Base-by-base conservation (phyloP, 805 yeast genomes). In the Schwanniomyces vanrijiae region DNA sequence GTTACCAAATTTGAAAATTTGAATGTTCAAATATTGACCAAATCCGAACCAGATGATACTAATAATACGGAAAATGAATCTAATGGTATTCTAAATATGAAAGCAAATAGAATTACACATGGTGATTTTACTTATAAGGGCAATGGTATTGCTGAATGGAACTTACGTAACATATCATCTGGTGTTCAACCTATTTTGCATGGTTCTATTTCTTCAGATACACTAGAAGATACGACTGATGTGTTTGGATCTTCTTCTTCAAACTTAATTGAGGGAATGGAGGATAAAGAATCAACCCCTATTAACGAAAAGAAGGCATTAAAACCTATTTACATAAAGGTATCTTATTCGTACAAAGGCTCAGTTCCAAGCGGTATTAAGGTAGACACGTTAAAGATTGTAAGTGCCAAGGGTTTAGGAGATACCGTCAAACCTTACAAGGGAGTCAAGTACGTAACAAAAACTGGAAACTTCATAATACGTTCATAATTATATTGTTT, bases 381-480 rank as follows among this genome's bases (percentile, higher is more conserved):
- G 55, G 86, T 90, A 2, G 84, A 80, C 10, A 74, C 84, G 24
- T 66, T 90, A 50, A 78, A 81, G 56, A 77, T 89, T 14, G 55
- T 73, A 6, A 74, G 80, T 51, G 71, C 76, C n/a, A 71, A 70
- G 52, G 90, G 92, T 0, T 55, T 82, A 46, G 78, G 79, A 5
- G 82, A 81, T 2, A 71, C 72, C 4, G 84, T 81, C 9, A 85
- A 83, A 58, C 96, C 96, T 0, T 91, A 82, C 71, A 91, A 90
- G 62, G 98, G 98, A 1, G 97, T 91, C 18, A 87, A 90, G 60
- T 91, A 91, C 60, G 69, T 79, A 9, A 83, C 96, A 5, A 67
- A 68, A 45, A 76, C 87, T 0, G 87, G 85, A 0, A 83, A 84
- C 45, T 80, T 72, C 55, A 67, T 81, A 2, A 69, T 83, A 18